Conservation (phyloP, 2,329 filamentous ascomycete species). For the Huntiella savannae region DNA sequence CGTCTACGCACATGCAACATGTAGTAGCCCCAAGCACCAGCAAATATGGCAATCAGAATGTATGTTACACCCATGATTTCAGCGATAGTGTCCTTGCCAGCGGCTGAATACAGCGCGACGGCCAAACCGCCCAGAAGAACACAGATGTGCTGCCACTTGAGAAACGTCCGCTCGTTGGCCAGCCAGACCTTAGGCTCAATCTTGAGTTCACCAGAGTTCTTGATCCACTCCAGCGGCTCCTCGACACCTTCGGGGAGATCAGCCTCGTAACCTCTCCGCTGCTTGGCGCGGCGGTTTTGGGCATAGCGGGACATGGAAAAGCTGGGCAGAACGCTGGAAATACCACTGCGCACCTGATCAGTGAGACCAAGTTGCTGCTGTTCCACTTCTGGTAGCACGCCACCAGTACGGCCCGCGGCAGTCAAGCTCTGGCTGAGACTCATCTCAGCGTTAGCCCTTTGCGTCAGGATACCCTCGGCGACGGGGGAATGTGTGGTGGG, state of each 20-base stretch:
- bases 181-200: constrained; percentile 98
- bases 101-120: constrained; percentile 74
- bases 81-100: constrained; percentile 59
- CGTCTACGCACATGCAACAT: constrained; percentile 58
- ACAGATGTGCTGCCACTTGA: constrained; percentile 95
- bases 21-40: constrained; percentile 70
- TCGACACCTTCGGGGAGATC: constrained; percentile 70
- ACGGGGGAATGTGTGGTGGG: constrained; percentile 46
- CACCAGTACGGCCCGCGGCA: constrained; percentile 15
- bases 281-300: constrained; percentile 28
- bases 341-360: constrained; percentile 15
- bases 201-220: constrained; percentile 77
- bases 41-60: constrained; percentile 62
- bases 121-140: constrained; percentile 72
- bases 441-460: constrained; percentile 15
- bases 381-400: constrained; percentile 15
- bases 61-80: constrained; percentile 67
- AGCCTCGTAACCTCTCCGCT: constrained; percentile 18
- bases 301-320: constrained; percentile 70
- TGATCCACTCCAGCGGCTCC: constrained; percentile 74
- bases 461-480: constrained; percentile 39
- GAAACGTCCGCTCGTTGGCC: constrained; percentile 91
- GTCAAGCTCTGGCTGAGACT: constrained; percentile 10
- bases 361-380: constrained; percentile 15
- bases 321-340: constrained; percentile 59